Evolutionary conservation across 2,329 filamentous ascomycete genomes (phyloP).

Genomic region (Plenodomus lindquistii): DNA sequence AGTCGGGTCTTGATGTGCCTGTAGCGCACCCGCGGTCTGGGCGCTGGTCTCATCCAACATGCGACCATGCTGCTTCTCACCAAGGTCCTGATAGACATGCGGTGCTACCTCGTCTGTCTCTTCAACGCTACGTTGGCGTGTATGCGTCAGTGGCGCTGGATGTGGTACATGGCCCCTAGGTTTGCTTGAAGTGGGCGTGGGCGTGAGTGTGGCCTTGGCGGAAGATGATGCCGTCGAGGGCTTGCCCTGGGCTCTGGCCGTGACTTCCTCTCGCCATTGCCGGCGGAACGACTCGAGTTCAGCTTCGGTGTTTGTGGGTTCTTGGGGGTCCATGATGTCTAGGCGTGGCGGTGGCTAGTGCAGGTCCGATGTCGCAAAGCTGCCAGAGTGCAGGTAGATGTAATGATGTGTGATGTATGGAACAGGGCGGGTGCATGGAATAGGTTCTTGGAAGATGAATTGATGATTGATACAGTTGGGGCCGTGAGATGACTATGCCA

Average conservation of each 20-base stretch:
- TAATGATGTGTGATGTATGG: not conserved
- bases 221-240: constrained; percentile 17
- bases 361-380: constrained; percentile 35
- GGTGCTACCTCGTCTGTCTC: constrained; percentile 48
- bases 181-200: constrained; percentile 21
- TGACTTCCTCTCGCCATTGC: constrained; percentile 84
- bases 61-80: constrained; percentile 50
- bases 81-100: constrained; percentile 51
- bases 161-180: constrained; percentile 32
- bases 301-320: constrained; percentile 49
- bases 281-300: constrained; percentile 86
- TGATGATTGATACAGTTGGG: no score
- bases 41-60: constrained; percentile 50
- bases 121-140: constrained; percentile 35
- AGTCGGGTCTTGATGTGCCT: constrained; percentile 56
- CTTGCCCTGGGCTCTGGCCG: constrained; percentile 51
- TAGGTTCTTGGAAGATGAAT: no score
- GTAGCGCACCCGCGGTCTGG: constrained; percentile 31
- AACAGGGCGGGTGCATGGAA: no score
- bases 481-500: no score
- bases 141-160: constrained; percentile 23
- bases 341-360: constrained; percentile 27
- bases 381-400: constrained; percentile 8
- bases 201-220: constrained; percentile 13
- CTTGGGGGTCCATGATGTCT: constrained; percentile 20